Base-by-base conservation (phyloP, 2,329 filamentous ascomycete species). In the Samsoniella hepiali region DNA sequence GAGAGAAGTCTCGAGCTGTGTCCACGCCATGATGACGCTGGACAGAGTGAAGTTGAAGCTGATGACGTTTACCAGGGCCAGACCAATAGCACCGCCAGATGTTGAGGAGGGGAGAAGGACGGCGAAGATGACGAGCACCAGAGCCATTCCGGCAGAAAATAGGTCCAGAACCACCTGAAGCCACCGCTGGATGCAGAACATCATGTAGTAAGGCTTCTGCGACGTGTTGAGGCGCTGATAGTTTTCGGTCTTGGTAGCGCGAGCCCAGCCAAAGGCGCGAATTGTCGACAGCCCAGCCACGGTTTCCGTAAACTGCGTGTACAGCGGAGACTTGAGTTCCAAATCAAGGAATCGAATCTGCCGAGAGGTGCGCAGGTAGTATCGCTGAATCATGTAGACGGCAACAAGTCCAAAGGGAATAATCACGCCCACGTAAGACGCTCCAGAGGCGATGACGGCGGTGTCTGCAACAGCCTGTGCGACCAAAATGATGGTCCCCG, bases 341-440 rank as follows among this genome's bases (percentile, higher is more conserved):
- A 76, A 74, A 67, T 86, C 83, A 8, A 85, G 72, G 34, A 83
- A 76, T 57, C 84, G 77, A 7, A 85, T 70, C 63, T 85, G 83
- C 4, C 82, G 81, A 0, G 82, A 84, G 1, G 83, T 85, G 6
- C 80, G 75, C n/a, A 85, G 75, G 65, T 85, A 85, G 65, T 81
- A 77, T 49, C 78, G 78, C 63, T 84, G 82, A 10, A 84, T 74
- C 8, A 78, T 62, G 61, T 79, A 80, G 15, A 82, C 69, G 2
- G 75, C 71, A 8, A 75, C 62, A 29, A 81, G 68, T 2, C 78
- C 74, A 1, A 78, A 63, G 0, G 81, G 81, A 56, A 82, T 75
- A 5, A 75, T 73, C 5, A 77, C 75, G 0, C 75, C 77, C 1
- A 77, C 72, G 58, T 78, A 80, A 63, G 71, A 73, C 0, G 77